Evolutionary conservation across 805 yeast species (phyloP).

Genomic region (Pichia scutulata): DNA sequence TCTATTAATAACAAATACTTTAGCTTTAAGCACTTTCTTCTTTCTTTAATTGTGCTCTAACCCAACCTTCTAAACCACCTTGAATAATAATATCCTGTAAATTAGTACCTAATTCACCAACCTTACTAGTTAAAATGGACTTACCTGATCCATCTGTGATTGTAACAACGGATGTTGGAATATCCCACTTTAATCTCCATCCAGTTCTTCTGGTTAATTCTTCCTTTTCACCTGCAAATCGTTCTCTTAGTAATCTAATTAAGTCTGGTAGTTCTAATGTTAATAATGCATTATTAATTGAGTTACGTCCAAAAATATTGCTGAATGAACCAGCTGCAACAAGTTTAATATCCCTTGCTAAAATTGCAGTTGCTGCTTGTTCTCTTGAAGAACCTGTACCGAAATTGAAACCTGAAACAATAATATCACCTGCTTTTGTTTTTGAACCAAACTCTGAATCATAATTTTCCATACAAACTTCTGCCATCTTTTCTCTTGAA

Average conservation of each 20-base stretch:
- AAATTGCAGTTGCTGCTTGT: constrained; percentile 97
- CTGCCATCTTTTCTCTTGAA: constrained; percentile 91
- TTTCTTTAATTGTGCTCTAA: constrained; percentile 54
- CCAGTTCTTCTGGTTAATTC: constrained; percentile 94
- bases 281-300: constrained; percentile 91
- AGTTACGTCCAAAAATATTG: constrained; percentile 91
- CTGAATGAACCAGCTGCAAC: constrained; percentile 98
- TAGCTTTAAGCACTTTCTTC: constrained; percentile 13
- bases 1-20: not conserved
- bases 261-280: constrained; percentile 91
- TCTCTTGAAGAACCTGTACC: constrained; percentile 99
- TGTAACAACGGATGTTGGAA: constrained; percentile 70
- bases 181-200: constrained; percentile 90
- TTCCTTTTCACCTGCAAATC: constrained; percentile 38
- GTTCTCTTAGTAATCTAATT: constrained; percentile 66
- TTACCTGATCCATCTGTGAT: constrained; percentile 61
- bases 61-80: constrained; percentile 99
- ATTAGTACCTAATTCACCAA: constrained; percentile 92
- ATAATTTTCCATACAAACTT: constrained; percentile 98
- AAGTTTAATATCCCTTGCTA: constrained; percentile 86
- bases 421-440: constrained; percentile 77
- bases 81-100: constrained; percentile 93
- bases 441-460: constrained; percentile 80
- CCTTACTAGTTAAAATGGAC: constrained; percentile 71
- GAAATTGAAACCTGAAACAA: constrained; percentile 88